Conservation (phyloP, 106 monocot species). For the Dendrobium chrysotoxum region DNA sequence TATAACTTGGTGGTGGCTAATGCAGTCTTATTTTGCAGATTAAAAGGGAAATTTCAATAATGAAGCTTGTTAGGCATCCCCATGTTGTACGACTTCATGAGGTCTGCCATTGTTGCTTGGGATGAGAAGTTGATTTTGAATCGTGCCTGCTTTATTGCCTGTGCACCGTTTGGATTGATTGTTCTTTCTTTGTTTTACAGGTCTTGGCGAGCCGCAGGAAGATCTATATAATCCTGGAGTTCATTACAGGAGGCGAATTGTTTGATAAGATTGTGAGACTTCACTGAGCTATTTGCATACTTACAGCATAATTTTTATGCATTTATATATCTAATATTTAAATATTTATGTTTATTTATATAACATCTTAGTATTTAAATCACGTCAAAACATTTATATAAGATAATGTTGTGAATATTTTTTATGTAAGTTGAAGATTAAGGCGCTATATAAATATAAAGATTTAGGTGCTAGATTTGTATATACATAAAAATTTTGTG, state of each 20-base stretch:
- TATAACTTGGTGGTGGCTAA: slow-evolving; percentile 1
- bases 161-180: not conserved
- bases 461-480: too few relatives aligned
- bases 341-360: too few relatives aligned
- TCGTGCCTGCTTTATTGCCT: not conserved
- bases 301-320: too few relatives aligned
- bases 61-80: slow-evolving; percentile 96
- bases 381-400: too few relatives aligned
- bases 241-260: slow-evolving; percentile 88
- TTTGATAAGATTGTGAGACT: slow-evolving; percentile 92
- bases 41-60: slow-evolving; percentile 91
- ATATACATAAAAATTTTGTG: too few relatives aligned
- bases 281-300: not conserved
- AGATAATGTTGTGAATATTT: too few relatives aligned
- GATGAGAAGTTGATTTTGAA: not conserved
- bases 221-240: slow-evolving; percentile 94
- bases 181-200: slow-evolving; percentile 29
- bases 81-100: slow-evolving; percentile 81
- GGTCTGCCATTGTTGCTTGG: slow-evolving; percentile 26
- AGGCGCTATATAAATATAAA: too few relatives aligned
- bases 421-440: too few relatives aligned
- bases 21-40: slow-evolving; percentile 36
- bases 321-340: too few relatives aligned
- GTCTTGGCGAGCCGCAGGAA: slow-evolving; percentile 88
- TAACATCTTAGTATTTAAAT: too few relatives aligned